Evolutionary conservation across 768 basidiomycete species (phyloP).

Genomic region (Leucosporidium yakuticum): DNA sequence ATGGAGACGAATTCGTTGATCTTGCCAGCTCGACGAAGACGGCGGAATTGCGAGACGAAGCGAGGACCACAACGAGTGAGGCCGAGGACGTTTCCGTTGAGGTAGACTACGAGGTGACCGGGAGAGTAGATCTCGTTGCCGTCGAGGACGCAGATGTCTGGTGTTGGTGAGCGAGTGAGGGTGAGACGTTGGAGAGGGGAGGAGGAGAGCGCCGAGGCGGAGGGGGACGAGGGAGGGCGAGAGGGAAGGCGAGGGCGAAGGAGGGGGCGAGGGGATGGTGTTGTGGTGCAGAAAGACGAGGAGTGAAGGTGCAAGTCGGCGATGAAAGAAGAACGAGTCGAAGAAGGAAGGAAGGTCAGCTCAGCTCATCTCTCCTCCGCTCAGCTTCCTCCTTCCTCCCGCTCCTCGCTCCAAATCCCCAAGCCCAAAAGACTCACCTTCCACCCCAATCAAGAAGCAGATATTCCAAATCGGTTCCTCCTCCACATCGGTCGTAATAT

Average conservation of each 20-base stretch:
- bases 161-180: background rate
- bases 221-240: too few relatives aligned
- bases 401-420: background rate
- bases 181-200: background rate
- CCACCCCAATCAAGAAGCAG: slow-evolving; percentile 91
- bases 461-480: slow-evolving; percentile 86
- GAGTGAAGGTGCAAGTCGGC: background rate
- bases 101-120: slow-evolving; percentile 87
- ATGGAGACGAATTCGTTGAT: slow-evolving; percentile 95
- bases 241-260: too few relatives aligned
- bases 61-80: slow-evolving; percentile 75
- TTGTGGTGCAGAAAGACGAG: slow-evolving; percentile 7
- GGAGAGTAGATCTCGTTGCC: slow-evolving; percentile 94
- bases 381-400: background rate
- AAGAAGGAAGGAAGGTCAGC: slow-evolving; percentile 5
- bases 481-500: slow-evolving; percentile 97
- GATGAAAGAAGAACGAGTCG: background rate
- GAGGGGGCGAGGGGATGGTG: background rate
- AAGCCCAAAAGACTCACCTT: slow-evolving; percentile 54
- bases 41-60: slow-evolving; percentile 86
- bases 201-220: too few relatives aligned
- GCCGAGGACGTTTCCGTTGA: slow-evolving; percentile 93
- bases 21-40: slow-evolving; percentile 80
- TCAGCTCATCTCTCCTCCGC: too few relatives aligned
- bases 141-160: slow-evolving; percentile 84